A percentile compares a stretch with the other conserved stretches of the same genome.
Evolutionary conservation across 345 rosid species (phyloP).

Genomic region (Dovyalis caffra): DNA sequence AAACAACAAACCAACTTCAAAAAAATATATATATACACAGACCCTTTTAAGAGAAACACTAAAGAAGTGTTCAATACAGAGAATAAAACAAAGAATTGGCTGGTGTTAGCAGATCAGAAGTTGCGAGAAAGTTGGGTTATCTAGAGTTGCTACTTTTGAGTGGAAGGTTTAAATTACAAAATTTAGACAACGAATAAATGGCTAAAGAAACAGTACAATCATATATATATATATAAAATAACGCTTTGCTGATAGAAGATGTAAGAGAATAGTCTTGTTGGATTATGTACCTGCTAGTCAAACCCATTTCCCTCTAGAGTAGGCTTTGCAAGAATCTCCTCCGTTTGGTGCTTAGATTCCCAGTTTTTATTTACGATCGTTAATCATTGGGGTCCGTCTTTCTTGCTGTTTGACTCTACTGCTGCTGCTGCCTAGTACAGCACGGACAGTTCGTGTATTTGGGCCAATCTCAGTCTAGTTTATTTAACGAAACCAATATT

Average conservation of each 20-base stretch:
- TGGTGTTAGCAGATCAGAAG: background rate
- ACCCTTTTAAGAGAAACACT: background rate
- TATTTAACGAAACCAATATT: too few relatives aligned
- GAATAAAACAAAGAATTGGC: background rate
- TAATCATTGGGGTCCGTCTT: background rate
- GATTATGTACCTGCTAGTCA: conserved; percentile 36
- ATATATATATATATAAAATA: too few relatives aligned
- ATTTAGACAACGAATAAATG: background rate
- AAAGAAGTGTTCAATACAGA: background rate
- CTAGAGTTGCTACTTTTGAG: background rate
- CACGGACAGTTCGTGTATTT: background rate
- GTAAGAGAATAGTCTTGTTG: background rate
- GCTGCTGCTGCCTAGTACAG: background rate
- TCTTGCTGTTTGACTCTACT: background rate
- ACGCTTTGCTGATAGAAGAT: background rate
- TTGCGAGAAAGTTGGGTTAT: background rate
- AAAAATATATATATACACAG: background rate
- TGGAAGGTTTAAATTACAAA: background rate
- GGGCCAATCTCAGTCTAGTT: too few relatives aligned
- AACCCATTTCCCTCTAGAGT: conserved; percentile 24
- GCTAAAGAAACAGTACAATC: too few relatives aligned
- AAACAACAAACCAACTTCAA: background rate
- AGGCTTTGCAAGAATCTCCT: conserved; percentile 28
- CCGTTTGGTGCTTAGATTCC: conserved; percentile 25
- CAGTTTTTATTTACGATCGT: background rate